Evolutionary conservation across 345 rosid genomes (phyloP), one percentile per base, ranked within the genome.

Genomic region (Bruguiera gymnorhiza): DNA sequence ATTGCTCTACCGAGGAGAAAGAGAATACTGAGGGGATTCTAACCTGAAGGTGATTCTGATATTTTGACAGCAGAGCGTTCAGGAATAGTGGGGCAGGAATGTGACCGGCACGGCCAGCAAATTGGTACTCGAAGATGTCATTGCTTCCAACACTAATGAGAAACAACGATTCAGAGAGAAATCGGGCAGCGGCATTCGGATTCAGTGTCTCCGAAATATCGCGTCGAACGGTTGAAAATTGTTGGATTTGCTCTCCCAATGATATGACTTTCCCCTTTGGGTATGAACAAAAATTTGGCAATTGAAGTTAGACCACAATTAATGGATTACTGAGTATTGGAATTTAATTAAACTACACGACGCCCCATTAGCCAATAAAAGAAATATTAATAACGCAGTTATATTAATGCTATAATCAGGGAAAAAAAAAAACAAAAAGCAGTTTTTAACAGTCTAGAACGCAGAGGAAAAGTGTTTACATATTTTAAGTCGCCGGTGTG

Each of bases 131-230:
- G 16, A 27, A 48, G 8, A 84, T 56, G 82, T 84, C 87, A 34
- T 86, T 84, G 85, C 87, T 83, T 59, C 86, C 87, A 0, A 69
- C 11, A 1, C 86, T 81, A 29, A 86, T 66, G 54, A 86, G 60
- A 66, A 79, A 81, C 61, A 82, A 34, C 2, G 86, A 64, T 51
- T 81, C 48, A 0, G 85, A 68, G 26, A 84, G 39, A 43, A 65
- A 26, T 0, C 20, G 37, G 6, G 63, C 27, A 2, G 76, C 58
- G 9, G 31, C 67, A 1, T 60, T 20, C 5, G 53, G 72, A 11
- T 75, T 78, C 1, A 63, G 27, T 10, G 71, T 6, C 4, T 43
- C 50, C 4, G 81, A 72, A 36, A 84, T 70, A 30, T 70, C 67
- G 37, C 65, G 61, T 1, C 48, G 67, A 16, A 68, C 68, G 5